phyloP scores from a whole-genome alignment of 176 grass and related monocot genomes.

The Eleusine indica region DNA sequence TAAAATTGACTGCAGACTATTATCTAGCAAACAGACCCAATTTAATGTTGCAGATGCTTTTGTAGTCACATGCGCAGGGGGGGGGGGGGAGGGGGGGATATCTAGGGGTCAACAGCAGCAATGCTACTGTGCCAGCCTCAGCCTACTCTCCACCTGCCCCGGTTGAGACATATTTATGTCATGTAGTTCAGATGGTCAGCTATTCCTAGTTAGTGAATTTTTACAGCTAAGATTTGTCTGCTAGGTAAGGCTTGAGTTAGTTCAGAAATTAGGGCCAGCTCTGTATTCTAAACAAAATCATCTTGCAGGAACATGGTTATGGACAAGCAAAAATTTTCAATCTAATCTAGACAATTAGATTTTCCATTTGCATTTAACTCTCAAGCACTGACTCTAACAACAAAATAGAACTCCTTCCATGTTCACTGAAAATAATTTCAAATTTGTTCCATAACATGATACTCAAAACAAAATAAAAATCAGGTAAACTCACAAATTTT shows the following conservation, averaged over 20 bases:
- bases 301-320: not conserved
- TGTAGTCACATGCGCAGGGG: not conserved
- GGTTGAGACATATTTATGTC: not conserved
- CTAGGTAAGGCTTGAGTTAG: not conserved
- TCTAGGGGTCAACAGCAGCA: not conserved
- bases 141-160: not conserved
- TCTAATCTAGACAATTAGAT: not conserved
- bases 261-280: not conserved
- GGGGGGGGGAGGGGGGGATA: not conserved
- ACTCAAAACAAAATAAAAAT: constrained; percentile 32
- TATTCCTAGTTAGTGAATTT: not conserved
- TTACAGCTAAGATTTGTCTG: not conserved
- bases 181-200: not conserved
- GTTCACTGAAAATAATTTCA: not conserved
- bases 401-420: not conserved
- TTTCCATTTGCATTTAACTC: not conserved
- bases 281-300: not conserved
- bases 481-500: constrained; percentile 63
- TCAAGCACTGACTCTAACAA: not conserved
- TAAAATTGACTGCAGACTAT: constrained; percentile 16
- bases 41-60: not conserved
- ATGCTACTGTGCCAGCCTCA: not conserved
- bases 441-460: constrained; percentile 10
- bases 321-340: not conserved
- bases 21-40: not conserved